Base-by-base conservation (phyloP, 805 yeast species). In the Kregervanrija delftensis region DNA sequence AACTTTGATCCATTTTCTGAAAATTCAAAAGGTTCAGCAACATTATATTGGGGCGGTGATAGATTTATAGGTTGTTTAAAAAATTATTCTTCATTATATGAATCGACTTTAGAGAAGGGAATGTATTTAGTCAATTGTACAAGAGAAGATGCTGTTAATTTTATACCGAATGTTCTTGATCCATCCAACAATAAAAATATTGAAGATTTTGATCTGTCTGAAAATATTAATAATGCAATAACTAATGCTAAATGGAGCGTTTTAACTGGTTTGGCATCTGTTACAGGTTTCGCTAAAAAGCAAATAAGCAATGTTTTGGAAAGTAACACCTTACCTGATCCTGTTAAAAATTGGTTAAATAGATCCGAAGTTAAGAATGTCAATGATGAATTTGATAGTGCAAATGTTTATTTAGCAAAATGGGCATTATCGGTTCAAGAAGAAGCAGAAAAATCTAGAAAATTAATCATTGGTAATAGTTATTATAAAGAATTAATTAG, bases 391-490 rank as follows among this genome's bases (percentile, higher is more conserved):
- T 93, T 90, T 59, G 98, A 90, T 58, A 81, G 91, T 42, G 98
- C 98, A 0, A 76, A 90, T 43, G 84, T 89, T 4, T 91, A 88
- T 61, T 69, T 91, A 47, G 98, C 98, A 4, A 90, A 89, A 66
- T 93, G 98, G 98, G 97, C 98, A 0, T 74, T 87, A 54, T 87
- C 87, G 30, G 93, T 93, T 9, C 93, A 91, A 54, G 90, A 89
- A 55, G 95, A 91, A 61, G 93, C 96, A 2, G 89, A 80, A 52
- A 75, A 77, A 45, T 71, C 76, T 48, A 64, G 77, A 48, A 68
- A 69, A 45, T 68, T 69, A 55, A 68, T 74, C 55, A 68, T 81
- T 32, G 69, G 81, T 45, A 81, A 79, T 53, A 79, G 77, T n/a
- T 69, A 78, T 13, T 81, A 81, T 51, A 64, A 72, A 37, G 73